Evolutionary conservation across 805 yeast genomes (phyloP).

Genomic region (Lipomyces lipofer): DNA sequence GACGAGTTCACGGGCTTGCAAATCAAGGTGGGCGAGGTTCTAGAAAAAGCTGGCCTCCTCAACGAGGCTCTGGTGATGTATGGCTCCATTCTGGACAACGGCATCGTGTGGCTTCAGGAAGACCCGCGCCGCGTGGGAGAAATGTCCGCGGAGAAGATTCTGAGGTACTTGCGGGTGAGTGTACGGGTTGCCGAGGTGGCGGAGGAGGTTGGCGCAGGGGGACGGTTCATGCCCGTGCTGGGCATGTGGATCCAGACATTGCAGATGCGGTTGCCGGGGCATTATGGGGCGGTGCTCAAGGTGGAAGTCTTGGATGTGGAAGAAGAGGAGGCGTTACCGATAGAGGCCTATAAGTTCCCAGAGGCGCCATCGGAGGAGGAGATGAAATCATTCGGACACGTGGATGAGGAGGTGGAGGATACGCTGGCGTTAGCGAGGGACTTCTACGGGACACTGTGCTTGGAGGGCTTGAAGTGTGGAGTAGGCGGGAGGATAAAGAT

Average conservation of each 20-base stretch:
- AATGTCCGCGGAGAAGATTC: conserved; percentile 45
- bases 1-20: conserved; percentile 92
- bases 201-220: conserved; percentile 48
- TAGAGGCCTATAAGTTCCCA: conserved; percentile 9
- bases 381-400: conserved; percentile 6
- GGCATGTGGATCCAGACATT: conserved; percentile 28
- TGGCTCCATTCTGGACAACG: conserved; percentile 58
- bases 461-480: conserved; percentile 9
- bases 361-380: conserved; percentile 12
- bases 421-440: conserved; percentile 21
- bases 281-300: conserved; percentile 7
- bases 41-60: conserved; percentile 61
- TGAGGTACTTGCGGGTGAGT: conserved; percentile 68
- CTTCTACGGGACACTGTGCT: conserved; percentile 18
- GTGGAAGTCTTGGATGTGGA: conserved; percentile 5
- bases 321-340: conserved; percentile 4
- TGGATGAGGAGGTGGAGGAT: conserved; percentile 15
- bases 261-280: conserved; percentile 31
- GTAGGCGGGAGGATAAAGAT: conserved; percentile 12
- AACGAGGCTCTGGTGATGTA: conserved; percentile 69
- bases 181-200: conserved; percentile 62
- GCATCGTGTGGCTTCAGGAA: conserved; percentile 50
- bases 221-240: conserved; percentile 57
- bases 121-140: conserved; percentile 46
- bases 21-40: conserved; percentile 83